Conservation (phyloP, 1,284 basidiomycete genomes). For the Cutaneotrichosporon mucoides region DNA sequence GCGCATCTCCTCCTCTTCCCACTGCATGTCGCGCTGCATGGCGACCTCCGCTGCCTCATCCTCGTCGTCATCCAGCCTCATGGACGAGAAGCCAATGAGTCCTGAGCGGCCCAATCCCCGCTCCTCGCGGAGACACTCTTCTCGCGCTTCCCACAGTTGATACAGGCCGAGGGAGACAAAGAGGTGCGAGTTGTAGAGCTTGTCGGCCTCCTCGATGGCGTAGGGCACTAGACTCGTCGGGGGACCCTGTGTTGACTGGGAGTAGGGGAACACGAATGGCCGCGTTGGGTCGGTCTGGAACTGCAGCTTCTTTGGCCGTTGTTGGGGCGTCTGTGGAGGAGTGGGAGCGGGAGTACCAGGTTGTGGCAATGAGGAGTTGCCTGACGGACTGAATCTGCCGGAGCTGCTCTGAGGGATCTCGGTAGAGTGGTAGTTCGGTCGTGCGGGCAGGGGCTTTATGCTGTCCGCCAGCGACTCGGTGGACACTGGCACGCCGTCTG, state of each 20-base stretch:
- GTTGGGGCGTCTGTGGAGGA: slow-evolving; percentile 71
- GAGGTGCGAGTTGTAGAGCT: slow-evolving; percentile 84
- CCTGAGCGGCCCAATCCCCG: slow-evolving; percentile 64
- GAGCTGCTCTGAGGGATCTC: slow-evolving; percentile 31
- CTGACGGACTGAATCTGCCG: slow-evolving; percentile 10
- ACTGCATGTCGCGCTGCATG: slow-evolving; percentile 64
- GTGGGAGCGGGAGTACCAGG: slow-evolving; percentile 82
- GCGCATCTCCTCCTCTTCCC: slow-evolving; percentile 57
- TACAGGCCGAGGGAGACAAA: slow-evolving; percentile 81
- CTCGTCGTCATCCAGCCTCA: slow-evolving; percentile 31
- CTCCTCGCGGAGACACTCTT: slow-evolving; percentile 91
- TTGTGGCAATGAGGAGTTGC: slow-evolving; percentile 41
- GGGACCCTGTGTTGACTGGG: slow-evolving; percentile 52
- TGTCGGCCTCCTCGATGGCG: slow-evolving; percentile 92
- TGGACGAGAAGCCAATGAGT: slow-evolving; percentile 57
- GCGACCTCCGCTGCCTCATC: slow-evolving; percentile 48
- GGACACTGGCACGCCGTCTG: slow-evolving; percentile 41
- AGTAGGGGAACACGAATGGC: slow-evolving; percentile 95
- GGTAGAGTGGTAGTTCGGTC: slow-evolving; percentile 73
- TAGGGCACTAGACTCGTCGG: slow-evolving; percentile 67
- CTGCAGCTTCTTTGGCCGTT: slow-evolving; percentile 93
- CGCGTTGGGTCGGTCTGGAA: slow-evolving; percentile 95
- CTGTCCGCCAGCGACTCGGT: slow-evolving; percentile 74
- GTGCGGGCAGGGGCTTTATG: slow-evolving; percentile 82
- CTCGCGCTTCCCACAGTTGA: slow-evolving; percentile 92